phyloP scores from a whole-genome alignment of 805 yeast genomes.

The Saccharomycopsis sp. region DNA sequence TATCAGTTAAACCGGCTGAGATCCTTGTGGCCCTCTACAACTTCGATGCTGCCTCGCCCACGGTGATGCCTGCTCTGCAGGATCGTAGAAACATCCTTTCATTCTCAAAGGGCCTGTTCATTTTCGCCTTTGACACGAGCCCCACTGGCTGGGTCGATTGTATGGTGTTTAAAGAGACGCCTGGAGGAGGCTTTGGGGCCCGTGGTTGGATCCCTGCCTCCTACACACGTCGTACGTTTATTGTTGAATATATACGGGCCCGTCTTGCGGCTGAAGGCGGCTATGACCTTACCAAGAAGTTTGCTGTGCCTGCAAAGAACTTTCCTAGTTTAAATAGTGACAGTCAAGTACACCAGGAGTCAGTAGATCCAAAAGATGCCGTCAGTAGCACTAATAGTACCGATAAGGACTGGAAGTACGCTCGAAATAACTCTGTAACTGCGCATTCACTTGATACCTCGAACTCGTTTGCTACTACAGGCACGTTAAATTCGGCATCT shows the following conservation, averaged over 20 bases:
- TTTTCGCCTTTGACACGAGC: slow-evolving; percentile 60
- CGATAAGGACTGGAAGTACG: neutral
- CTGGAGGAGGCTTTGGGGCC: slow-evolving; percentile 27
- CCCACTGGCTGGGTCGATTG: slow-evolving; percentile 90
- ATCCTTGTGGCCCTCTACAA: slow-evolving; percentile 55
- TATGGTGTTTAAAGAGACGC: slow-evolving; percentile 30
- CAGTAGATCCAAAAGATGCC: neutral
- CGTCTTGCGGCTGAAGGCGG: slow-evolving; percentile 19
- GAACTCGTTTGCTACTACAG: neutral
- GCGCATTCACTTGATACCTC: neutral
- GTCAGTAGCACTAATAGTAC: too few species aligned
- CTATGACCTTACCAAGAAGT: neutral
- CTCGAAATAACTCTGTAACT: neutral
- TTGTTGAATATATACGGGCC: slow-evolving; percentile 26
- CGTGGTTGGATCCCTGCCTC: slow-evolving; percentile 87
- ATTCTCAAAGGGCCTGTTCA: slow-evolving; percentile 57
- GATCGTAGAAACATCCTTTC: slow-evolving; percentile 47
- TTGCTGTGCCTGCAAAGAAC: neutral
- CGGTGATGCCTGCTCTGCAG: neutral
- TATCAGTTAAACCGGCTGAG: slow-evolving; percentile 36
- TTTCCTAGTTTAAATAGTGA: neutral
- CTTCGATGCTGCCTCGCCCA: slow-evolving; percentile 33
- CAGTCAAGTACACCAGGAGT: slow-evolving; percentile 3
- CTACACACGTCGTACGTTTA: slow-evolving; percentile 39
- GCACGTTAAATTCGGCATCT: neutral